Conservation (phyloP, 768 basidiomycete species). For the Strobilomyces dryophilus region DNA sequence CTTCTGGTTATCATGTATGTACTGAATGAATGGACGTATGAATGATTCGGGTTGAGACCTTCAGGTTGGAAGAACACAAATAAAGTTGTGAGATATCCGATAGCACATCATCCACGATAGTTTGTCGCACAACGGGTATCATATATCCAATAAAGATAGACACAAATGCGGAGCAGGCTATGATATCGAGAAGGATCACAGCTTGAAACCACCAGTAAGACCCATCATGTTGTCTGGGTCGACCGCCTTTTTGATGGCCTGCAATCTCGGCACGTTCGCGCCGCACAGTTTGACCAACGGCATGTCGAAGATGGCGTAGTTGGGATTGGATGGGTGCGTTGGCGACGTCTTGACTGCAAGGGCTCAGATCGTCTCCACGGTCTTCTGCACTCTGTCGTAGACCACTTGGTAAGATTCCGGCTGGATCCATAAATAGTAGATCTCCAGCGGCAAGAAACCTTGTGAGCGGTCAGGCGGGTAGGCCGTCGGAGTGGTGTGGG, state of each 20-base stretch:
- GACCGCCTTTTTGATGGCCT: not conserved
- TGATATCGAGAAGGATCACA: slow-evolving; percentile 21
- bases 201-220: slow-evolving; percentile 57
- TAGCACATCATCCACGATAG: not conserved
- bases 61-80: too few relatives aligned
- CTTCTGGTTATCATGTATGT: slow-evolving; percentile 2
- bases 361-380: slow-evolving; percentile 33
- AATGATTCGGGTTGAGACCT: not conserved
- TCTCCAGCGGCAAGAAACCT: slow-evolving; percentile 40
- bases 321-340: slow-evolving; percentile 47
- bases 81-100: too few relatives aligned
- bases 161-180: not conserved
- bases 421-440: slow-evolving; percentile 30
- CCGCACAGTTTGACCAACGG: slow-evolving; percentile 47
- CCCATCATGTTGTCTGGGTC: slow-evolving; percentile 60
- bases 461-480: slow-evolving; percentile 41
- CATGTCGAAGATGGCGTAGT: slow-evolving; percentile 54
- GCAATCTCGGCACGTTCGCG: slow-evolving; percentile 26
- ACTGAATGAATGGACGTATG: slow-evolving; percentile 5
- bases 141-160: not conserved
- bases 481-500: slow-evolving; percentile 35
- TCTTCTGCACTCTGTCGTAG: slow-evolving; percentile 36
- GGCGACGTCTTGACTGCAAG: slow-evolving; percentile 24
- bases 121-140: not conserved
- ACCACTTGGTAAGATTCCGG: slow-evolving; percentile 12